Base-by-base conservation (phyloP, 805 yeast genomes). In the Candida hispaniensis region DNA sequence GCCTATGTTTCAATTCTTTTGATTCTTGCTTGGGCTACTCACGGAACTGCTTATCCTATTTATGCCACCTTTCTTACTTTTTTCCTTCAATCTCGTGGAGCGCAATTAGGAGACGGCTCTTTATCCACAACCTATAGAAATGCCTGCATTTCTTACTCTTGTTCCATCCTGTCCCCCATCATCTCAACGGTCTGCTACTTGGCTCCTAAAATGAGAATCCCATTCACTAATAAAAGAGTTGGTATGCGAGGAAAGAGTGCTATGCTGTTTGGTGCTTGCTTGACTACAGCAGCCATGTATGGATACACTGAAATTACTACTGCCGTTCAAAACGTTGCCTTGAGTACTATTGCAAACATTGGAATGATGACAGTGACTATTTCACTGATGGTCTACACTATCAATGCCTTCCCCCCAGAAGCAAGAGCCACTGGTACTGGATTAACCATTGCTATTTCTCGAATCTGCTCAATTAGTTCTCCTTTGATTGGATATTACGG, bases 201-300 rank as follows among this genome's bases (percentile, higher is more conserved):
- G 18, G 14, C 24, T 10, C 36, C 36, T 7, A 13, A 27, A 6
- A n/a, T n/a, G n/a, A n/a, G n/a, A n/a, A 32, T 32, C 6, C 27
- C 36, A 5, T 24, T 10, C 18, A 13, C 16, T 12, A 16, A 11
- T 3, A 18, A 21, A 6, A 8, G 14, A 11, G 22, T 71, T 18
- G 76, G 79, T 5, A 60, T 79, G 51, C 64, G 71, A 46, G 79
- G 79, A 6, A n/a, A n/a, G n/a, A n/a, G n/a, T n/a, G 63, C 75
- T 1, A 60, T 74, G 63, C 55, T 57, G 1, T 52, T 61, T 20
- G 73, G 79, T 14, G 64, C 73, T 5, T 15, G 73, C 2, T 48
- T 70, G 19, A 61, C 75, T 0, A 75, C 75, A 57, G 69, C 71
- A 2, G 62, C 75, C 28, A 50, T 75, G 39, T 73, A 73, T 47